phyloP scores from a whole-genome alignment of 768 basidiomycete species.

The Amanita pseudoporphyria region DNA sequence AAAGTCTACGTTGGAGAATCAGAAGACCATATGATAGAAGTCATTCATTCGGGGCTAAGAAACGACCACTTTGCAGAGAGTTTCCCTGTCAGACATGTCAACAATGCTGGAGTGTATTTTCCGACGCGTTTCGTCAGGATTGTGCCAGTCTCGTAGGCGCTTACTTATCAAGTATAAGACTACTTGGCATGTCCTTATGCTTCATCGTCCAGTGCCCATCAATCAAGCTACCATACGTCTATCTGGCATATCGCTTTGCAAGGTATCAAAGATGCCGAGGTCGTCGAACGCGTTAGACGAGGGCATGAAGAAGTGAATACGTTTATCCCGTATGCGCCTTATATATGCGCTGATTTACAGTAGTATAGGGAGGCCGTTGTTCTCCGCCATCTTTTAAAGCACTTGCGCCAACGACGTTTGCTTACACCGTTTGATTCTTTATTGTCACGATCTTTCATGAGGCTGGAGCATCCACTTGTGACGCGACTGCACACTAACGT shows the following conservation, averaged over 20 bases:
- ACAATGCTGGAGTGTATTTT: slow-evolving; percentile 45
- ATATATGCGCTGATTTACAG: not conserved
- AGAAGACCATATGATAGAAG: slow-evolving; percentile 59
- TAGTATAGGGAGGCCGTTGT: slow-evolving; percentile 61
- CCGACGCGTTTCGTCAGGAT: slow-evolving; percentile 68
- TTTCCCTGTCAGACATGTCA: slow-evolving; percentile 48
- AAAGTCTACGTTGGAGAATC: slow-evolving; percentile 57
- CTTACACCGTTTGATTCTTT: slow-evolving; percentile 56
- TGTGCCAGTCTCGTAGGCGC: slow-evolving; percentile 59
- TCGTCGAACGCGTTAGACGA: slow-evolving; percentile 43
- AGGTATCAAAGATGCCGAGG: slow-evolving; percentile 46
- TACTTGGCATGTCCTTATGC: not conserved
- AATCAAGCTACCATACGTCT: slow-evolving; percentile 65
- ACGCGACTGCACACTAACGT: slow-evolving; percentile 53
- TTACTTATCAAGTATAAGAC: slow-evolving; percentile 3
- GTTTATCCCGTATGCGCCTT: slow-evolving; percentile 1
- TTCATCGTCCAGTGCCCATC: slow-evolving; percentile 44
- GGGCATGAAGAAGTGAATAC: slow-evolving; percentile 57
- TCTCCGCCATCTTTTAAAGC: slow-evolving; percentile 62
- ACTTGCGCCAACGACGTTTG: slow-evolving; percentile 68
- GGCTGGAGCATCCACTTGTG: slow-evolving; percentile 62
- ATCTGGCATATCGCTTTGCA: slow-evolving; percentile 65
- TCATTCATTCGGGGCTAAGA: slow-evolving; percentile 52
- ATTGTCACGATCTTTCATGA: slow-evolving; percentile 41
- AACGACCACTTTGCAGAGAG: slow-evolving; percentile 59